Evolutionary conservation across 805 yeast species (phyloP).

Genomic region (Candida rishiriensis): DNA sequence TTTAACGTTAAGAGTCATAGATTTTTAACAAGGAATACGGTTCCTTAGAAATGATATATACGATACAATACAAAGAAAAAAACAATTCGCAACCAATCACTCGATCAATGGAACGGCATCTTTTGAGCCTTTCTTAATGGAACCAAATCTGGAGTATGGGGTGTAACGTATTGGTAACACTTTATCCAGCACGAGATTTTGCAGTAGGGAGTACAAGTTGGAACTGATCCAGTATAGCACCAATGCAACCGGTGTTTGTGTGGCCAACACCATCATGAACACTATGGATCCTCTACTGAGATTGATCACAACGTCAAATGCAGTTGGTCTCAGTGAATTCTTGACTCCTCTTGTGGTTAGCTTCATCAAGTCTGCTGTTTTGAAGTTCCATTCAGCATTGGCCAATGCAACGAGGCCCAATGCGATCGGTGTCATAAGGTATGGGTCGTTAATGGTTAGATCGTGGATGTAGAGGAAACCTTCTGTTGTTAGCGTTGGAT

Average conservation of each 20-base stretch:
- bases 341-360: slow-evolving; percentile 36
- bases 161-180: slow-evolving; percentile 54
- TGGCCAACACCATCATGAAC: slow-evolving; percentile 75
- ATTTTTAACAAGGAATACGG: too few species aligned
- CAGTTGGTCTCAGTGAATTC: slow-evolving; percentile 46
- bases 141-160: slow-evolving; percentile 33
- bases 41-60: too few species aligned
- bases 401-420: slow-evolving; percentile 68
- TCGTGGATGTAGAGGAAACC: slow-evolving; percentile 60
- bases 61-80: too few species aligned
- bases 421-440: slow-evolving; percentile 60
- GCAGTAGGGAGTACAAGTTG: slow-evolving; percentile 68
- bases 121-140: slow-evolving; percentile 5
- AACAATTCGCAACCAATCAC: background rate
- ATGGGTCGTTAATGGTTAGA: slow-evolving; percentile 57
- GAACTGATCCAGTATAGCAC: slow-evolving; percentile 90
- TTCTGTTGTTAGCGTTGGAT: slow-evolving; percentile 45
- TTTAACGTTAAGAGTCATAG: too few species aligned
- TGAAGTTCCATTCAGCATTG: slow-evolving; percentile 79
- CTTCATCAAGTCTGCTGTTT: slow-evolving; percentile 52
- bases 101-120: slow-evolving; percentile 13
- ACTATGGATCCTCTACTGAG: slow-evolving; percentile 71
- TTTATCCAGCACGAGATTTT: slow-evolving; percentile 67
- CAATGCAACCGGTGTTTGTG: slow-evolving; percentile 82
- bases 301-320: slow-evolving; percentile 61